Evolutionary conservation across 2,329 filamentous ascomycete species (phyloP), one percentile per base, ranked within the genome.

Genomic region (Aspergillus carbonarius): DNA sequence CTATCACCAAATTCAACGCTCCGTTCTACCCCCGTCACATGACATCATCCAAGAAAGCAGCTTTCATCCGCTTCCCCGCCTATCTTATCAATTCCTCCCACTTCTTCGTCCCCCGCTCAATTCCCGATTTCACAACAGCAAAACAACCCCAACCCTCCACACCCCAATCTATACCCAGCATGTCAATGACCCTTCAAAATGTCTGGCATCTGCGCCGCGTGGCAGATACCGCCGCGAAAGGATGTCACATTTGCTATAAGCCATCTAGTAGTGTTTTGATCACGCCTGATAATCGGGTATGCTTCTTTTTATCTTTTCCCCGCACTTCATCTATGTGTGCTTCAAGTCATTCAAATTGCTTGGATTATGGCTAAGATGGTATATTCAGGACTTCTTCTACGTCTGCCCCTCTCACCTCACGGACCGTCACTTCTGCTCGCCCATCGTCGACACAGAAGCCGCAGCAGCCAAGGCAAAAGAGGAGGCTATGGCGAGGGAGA

Each of bases 161-260:
- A 23, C 10, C 7, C 4, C 5, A 8, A 25, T 5, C 12, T n/a
- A 34, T 20, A 35, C 17, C 20, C 8, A 54, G 1, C 37, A 50
- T 53, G 46, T 40, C 51, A 32, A 73, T 73, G 67, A 66, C 70
- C 40, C 63, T 93, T 59, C 85, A 85, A 42, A 98, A 98, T 71
- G 76, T 90, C 30, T 98, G 93, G 78, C 87, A 91, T 63, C 89
- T 93, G 64, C 90, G 93, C 51, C 91, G 87, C 66, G 93, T 98
- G 35, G 92, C 92, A 12, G 92, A 96, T 30, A 84, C 86, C n/a
- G 84, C 89, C 1, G 84, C 91, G 12, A 96, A 91, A 76, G 82
- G 91, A 51, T 99, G 95, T 76, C 89, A 92, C 75, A 86, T 98
- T 63, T 98, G 95, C 82, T 96, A 89, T 81, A 96, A 95, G 76